Evolutionary conservation across 1,139 yeast species (phyloP).

Genomic region (Taphrina communis): DNA sequence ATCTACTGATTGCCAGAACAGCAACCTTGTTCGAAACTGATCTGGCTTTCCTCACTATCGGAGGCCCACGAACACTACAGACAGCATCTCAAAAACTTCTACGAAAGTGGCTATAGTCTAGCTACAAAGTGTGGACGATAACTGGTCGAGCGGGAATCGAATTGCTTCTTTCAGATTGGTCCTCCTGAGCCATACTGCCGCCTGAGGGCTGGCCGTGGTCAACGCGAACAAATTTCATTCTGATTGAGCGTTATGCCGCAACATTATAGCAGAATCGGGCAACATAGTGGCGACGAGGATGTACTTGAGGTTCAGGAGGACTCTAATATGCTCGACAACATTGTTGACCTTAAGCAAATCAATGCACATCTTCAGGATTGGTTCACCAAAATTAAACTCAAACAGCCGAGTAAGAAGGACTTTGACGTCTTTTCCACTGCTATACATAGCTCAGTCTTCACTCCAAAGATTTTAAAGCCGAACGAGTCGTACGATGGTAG

Average conservation of each 20-base stretch:
- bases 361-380: constrained; percentile 41
- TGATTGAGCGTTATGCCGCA: constrained; percentile 9
- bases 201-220: too few species aligned
- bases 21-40: too few species aligned
- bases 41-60: too few species aligned
- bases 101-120: too few species aligned
- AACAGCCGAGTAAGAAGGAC: constrained; percentile 22
- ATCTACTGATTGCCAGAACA: too few species aligned
- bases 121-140: too few species aligned
- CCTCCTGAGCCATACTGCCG: too few species aligned
- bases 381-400: constrained; percentile 40
- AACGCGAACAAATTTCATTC: too few species aligned
- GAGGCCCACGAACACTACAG: too few species aligned
- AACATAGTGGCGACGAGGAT: constrained; percentile 20
- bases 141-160: too few species aligned
- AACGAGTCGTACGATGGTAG: background rate
- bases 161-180: too few species aligned
- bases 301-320: constrained; percentile 12
- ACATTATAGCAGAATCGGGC: constrained; percentile 17
- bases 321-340: constrained; percentile 30
- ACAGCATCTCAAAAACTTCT: too few species aligned
- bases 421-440: constrained; percentile 29
- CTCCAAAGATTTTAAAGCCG: constrained; percentile 16
- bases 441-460: constrained; percentile 37
- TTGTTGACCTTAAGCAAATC: constrained; percentile 39